A percentile compares a stretch with the other conserved stretches of the same genome.
Evolutionary conservation across 257 asterid species (phyloP).

Genomic region (Echites panduratus): DNA sequence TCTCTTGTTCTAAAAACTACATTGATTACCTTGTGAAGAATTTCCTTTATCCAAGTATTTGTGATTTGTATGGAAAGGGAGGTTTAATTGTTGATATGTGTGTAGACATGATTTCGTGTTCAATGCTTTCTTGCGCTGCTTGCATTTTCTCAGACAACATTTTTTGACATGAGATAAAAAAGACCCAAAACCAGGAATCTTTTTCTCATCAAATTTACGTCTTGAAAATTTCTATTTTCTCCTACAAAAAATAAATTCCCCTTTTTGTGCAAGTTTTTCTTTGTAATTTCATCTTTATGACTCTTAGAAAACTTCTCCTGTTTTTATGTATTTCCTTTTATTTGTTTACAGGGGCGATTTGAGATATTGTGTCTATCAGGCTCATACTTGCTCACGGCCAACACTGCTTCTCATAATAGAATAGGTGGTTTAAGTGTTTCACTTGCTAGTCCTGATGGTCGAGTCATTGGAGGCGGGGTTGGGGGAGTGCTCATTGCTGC

Average conservation of each 20-base stretch:
- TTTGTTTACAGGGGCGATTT: constrained; percentile 58
- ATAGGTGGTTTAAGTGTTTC: constrained; percentile 59
- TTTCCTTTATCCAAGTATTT: neutral
- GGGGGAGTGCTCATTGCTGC: constrained; percentile 86
- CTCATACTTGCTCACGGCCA: constrained; percentile 47
- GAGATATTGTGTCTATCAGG: constrained; percentile 73
- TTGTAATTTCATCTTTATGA: neutral
- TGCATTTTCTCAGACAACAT: neutral
- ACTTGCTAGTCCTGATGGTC: constrained; percentile 80
- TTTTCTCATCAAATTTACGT: neutral
- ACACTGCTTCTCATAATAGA: constrained; percentile 42
- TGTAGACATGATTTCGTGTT: neutral
- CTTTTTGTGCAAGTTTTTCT: neutral
- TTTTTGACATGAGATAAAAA: neutral
- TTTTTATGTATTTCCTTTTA: constrained; percentile 1
- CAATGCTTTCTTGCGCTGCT: neutral
- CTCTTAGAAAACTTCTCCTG: neutral
- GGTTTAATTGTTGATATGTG: neutral
- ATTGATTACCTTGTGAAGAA: neutral
- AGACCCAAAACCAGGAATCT: neutral
- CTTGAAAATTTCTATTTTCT: neutral
- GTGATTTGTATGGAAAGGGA: neutral
- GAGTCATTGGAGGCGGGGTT: constrained; percentile 76
- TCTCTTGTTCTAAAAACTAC: neutral
- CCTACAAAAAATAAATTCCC: neutral